Evolutionary conservation across 2,329 filamentous ascomycete genomes (phyloP).

Genomic region (Coniochaeta prunicola): DNA sequence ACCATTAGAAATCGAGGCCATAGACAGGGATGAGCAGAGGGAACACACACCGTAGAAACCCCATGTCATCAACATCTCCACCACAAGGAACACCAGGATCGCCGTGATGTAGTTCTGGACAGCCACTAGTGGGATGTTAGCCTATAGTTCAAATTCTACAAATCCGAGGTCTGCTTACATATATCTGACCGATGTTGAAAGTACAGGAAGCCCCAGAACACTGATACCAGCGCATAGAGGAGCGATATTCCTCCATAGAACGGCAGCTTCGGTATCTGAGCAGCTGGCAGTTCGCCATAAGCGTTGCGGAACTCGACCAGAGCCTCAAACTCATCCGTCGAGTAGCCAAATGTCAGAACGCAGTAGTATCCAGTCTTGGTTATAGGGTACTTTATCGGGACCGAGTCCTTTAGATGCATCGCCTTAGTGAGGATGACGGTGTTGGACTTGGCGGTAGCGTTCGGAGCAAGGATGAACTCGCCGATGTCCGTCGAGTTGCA

Average conservation of each 20-base stretch:
- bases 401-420: conserved; percentile 70
- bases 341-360: conserved; percentile 69
- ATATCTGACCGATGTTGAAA: conserved; percentile 93
- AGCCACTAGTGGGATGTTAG: conserved; percentile 49
- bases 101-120: conserved; percentile 99
- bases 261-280: conserved; percentile 92
- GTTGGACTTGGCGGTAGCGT: conserved; percentile 64
- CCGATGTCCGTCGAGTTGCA: conserved; percentile 76
- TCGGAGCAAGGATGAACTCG: conserved; percentile 72
- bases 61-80: conserved; percentile 99
- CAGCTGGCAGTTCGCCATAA: conserved; percentile 90
- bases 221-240: conserved; percentile 79
- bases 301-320: conserved; percentile 91
- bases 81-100: conserved; percentile 85
- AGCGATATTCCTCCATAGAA: conserved; percentile 96
- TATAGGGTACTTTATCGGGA: conserved; percentile 72
- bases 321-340: conserved; percentile 63
- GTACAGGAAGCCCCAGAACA: conserved; percentile 92
- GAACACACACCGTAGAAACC: conserved; percentile 70
- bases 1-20: background rate
- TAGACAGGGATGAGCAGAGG: too few species aligned
- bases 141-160: background rate
- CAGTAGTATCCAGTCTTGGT: conserved; percentile 95
- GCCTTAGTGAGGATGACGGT: conserved; percentile 72
- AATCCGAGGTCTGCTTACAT: conserved; percentile 36